phyloP scores from a whole-genome alignment of 1,139 yeast species.

The Ashbya aceris region DNA sequence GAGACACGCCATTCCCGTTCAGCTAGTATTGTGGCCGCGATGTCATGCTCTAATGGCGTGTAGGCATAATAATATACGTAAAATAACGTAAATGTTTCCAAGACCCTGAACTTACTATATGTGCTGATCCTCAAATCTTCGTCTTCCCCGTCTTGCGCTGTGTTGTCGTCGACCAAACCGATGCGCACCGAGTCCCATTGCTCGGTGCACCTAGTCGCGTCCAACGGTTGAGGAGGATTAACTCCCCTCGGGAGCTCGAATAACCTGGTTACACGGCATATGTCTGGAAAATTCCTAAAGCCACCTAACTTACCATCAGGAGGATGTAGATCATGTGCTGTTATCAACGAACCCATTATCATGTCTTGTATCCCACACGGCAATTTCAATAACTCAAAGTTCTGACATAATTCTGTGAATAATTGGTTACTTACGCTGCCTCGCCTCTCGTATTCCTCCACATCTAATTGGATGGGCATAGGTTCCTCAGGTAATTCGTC shows the following conservation, averaged over 20 bases:
- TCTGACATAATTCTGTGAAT: slow-evolving; percentile 13
- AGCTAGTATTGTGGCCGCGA: slow-evolving; percentile 28
- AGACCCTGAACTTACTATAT: slow-evolving; percentile 20
- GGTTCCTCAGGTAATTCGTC: slow-evolving; percentile 25
- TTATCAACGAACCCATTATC: slow-evolving; percentile 24
- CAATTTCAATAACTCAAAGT: slow-evolving; percentile 37
- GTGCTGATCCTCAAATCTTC: slow-evolving; percentile 9
- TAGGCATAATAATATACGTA: slow-evolving; percentile 55
- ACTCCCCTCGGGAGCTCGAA: slow-evolving; percentile 25
- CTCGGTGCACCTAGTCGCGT: slow-evolving; percentile 29
- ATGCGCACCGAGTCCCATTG: slow-evolving; percentile 28
- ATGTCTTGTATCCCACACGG: slow-evolving; percentile 70
- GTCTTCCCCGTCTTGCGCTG: not conserved
- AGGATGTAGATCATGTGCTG: slow-evolving; percentile 16
- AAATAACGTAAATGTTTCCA: slow-evolving; percentile 40
- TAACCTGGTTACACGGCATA: slow-evolving; percentile 22
- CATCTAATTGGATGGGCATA: slow-evolving; percentile 11
- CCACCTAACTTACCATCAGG: slow-evolving; percentile 23
- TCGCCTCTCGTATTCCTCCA: slow-evolving; percentile 12
- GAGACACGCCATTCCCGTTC: slow-evolving; percentile 33
- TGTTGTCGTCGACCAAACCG: slow-evolving; percentile 6
- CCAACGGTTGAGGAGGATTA: slow-evolving; percentile 30
- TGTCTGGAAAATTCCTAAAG: slow-evolving; percentile 23
- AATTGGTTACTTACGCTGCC: slow-evolving; percentile 8
- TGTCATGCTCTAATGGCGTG: slow-evolving; percentile 42